Conservation (phyloP, 179 eudicot species). For the Actinidia polygama region DNA sequence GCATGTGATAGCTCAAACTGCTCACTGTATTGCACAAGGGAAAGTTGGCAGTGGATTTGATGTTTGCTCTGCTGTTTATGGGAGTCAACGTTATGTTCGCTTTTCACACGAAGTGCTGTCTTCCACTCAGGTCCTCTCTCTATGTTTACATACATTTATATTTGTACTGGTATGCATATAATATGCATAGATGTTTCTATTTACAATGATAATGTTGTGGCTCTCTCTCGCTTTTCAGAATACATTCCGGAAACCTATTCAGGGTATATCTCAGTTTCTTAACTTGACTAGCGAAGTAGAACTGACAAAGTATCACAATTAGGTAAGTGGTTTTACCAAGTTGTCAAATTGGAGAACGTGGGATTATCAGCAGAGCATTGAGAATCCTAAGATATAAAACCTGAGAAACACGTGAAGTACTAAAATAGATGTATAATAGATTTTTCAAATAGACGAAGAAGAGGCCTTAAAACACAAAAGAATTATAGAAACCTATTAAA, state of each 20-base stretch:
- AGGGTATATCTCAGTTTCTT: neutral
- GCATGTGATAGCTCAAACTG: constrained; percentile 92
- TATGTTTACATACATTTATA: constrained; percentile 8
- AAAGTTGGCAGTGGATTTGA: constrained; percentile 99
- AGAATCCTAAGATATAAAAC: neutral
- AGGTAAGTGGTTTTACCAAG: neutral
- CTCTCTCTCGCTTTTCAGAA: neutral
- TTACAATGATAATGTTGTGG: neutral
- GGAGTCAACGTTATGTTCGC: constrained; percentile 95
- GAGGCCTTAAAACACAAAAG: too few relatives aligned
- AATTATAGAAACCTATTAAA: too few relatives aligned
- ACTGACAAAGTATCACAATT: neutral
- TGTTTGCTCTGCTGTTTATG: constrained; percentile 98
- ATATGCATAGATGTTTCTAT: neutral
- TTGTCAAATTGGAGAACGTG: neutral
- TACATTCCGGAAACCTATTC: neutral
- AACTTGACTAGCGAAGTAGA: neutral
- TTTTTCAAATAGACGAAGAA: too few relatives aligned
- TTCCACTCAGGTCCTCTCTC: constrained; percentile 81
- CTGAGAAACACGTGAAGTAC: too few relatives aligned
- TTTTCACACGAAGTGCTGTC: constrained; percentile 93
- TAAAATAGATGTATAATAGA: too few relatives aligned
- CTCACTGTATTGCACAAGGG: constrained; percentile 99
- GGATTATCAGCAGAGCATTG: neutral
- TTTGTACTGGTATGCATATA: neutral